Evolutionary conservation across 2,329 filamentous ascomycete species (phyloP).

Genomic region (Fonsecaea pugnacius): DNA sequence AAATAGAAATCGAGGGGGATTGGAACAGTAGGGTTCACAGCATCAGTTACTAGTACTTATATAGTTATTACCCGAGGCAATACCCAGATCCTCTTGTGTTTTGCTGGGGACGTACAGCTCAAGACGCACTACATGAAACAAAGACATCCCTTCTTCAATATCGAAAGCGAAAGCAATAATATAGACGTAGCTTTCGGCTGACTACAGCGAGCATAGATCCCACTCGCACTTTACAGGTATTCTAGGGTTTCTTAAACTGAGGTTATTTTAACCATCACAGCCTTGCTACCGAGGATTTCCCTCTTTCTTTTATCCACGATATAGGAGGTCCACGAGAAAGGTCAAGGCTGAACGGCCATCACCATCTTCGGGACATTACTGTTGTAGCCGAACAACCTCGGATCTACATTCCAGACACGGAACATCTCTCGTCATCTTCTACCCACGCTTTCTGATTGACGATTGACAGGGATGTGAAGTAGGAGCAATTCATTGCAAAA

Average conservation of each 20-base stretch:
- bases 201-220: not conserved
- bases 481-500: not conserved
- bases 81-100: no score
- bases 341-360: not conserved
- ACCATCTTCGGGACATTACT: not conserved
- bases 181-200: not conserved
- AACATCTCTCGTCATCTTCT: not conserved
- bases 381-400: not conserved
- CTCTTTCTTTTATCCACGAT: not conserved
- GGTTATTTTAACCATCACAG: not conserved
- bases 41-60: no score
- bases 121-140: no score
- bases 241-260: not conserved
- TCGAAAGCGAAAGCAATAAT: no score
- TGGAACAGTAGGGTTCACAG: no score
- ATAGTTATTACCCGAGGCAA: no score
- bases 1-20: no score
- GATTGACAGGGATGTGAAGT: not conserved
- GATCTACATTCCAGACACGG: not conserved
- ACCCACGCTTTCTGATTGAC: not conserved
- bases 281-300: not conserved
- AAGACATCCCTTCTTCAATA: no score
- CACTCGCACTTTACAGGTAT: no score
- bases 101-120: no score
- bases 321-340: not conserved